These are phyloP conservation scores for Gliomastix tumulicola DNA, from an alignment of 2,329 filamentous ascomycete genomes.

Conservation along the genomic window DNA sequence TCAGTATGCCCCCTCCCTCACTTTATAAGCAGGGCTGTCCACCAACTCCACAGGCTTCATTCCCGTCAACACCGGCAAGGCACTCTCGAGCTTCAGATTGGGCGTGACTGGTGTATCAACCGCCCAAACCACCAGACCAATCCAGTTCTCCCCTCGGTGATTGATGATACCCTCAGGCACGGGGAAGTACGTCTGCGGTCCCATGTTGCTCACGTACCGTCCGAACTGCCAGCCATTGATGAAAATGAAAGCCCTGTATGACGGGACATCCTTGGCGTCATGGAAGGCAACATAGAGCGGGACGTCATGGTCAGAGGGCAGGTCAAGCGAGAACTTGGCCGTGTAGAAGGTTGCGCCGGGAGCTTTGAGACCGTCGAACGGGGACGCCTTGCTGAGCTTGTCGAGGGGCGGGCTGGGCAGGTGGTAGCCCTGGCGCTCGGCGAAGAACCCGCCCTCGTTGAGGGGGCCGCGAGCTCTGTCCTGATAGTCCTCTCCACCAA, in stretches of 20 bases:
- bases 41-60: too few species aligned
- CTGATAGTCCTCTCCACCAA: slow-evolving; percentile 51
- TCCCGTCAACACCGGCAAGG: too few species aligned
- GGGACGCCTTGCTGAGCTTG: slow-evolving; percentile 31
- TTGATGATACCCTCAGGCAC: slow-evolving; percentile 63
- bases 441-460: slow-evolving; percentile 52
- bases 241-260: slow-evolving; percentile 48
- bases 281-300: slow-evolving; percentile 48
- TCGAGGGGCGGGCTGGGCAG: slow-evolving; percentile 37
- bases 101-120: too few species aligned
- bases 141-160: slow-evolving; percentile 58
- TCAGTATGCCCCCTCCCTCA: too few species aligned
- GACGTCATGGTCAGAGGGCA: slow-evolving; percentile 46
- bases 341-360: slow-evolving; percentile 49
- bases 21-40: too few species aligned
- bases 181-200: slow-evolving; percentile 60
- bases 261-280: slow-evolving; percentile 21
- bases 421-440: slow-evolving; percentile 50
- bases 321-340: slow-evolving; percentile 43
- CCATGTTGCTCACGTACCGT: slow-evolving; percentile 50
- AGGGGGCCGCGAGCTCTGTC: slow-evolving; percentile 50
- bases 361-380: slow-evolving; percentile 31
- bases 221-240: slow-evolving; percentile 66
- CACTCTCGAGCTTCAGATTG: too few species aligned
- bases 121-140: slow-evolving; percentile 62